Evolutionary conservation across 257 asterid genomes (phyloP), one percentile per base, ranked within the genome.

Genomic region (Solanum ossicruentum): DNA sequence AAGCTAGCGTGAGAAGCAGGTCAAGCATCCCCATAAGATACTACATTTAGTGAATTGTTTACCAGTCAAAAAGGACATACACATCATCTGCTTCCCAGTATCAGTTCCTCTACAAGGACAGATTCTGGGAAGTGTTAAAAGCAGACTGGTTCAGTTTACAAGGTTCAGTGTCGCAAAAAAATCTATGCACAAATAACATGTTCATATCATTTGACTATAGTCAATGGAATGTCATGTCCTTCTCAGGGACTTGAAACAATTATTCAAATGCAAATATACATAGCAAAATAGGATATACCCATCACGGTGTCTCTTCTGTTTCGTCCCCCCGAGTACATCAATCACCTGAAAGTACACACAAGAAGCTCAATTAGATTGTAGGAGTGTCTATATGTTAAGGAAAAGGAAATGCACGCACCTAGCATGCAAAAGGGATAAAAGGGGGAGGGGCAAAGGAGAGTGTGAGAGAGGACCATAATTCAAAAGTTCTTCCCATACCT

Each of bases 301-400:
- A 84, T 93, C 99, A 81, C 98, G 97, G 87, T 93, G 97, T 83
- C 99, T 87, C 91, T 95, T 95, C 85, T 93, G 98, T 83, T 93
- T 93, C 3, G 94, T 86, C 73, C 85, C 92, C 87, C 98, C 85
- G 11, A 97, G 94, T 72, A 95, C 97, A 89, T 97, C 98, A 75
- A 95, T 47, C 86, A 95, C 91, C 98, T 96, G 7, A 52, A 88
- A 16, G 55, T 71, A 21, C n/a, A 39, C 73, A 49, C 49, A 88
- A 55, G 61, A 21, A 15, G 36, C 56, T 54, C 57, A 36, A 69
- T 71, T 84, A 70, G 86, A 86, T 54, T 84, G 67, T 58, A 47
- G 78, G 84, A 87, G 84, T 0, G n/a, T 83, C 56, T 56, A 47
- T 11, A 39, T 52, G 21, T 69, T 26, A 32, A 28, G 28, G 57